phyloP scores from a whole-genome alignment of 2,329 filamentous ascomycete genomes.

The Epichloe amarillans region DNA sequence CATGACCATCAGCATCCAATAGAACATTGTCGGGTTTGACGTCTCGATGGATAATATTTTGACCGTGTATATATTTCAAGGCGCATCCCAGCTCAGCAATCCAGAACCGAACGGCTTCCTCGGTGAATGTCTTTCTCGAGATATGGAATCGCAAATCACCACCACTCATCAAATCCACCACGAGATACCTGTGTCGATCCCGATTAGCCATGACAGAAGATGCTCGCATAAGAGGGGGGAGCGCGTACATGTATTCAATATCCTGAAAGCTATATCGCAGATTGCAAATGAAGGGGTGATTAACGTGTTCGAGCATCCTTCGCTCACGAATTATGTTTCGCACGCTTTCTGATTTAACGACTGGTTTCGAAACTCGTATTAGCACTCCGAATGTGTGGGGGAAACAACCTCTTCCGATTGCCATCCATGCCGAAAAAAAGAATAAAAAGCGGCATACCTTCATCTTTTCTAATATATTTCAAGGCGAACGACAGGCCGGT shows the following conservation, averaged over 20 bases:
- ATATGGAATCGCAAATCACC: slow-evolving; percentile 96
- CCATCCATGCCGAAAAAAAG: no score
- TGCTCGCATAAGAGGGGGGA: neutral
- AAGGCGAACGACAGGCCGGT: slow-evolving; percentile 86
- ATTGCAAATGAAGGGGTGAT: slow-evolving; percentile 96
- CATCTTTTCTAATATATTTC: slow-evolving; percentile 98
- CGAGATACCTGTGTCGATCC: slow-evolving; percentile 61
- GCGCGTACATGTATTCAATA: slow-evolving; percentile 84
- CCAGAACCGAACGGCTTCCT: slow-evolving; percentile 95
- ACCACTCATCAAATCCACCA: slow-evolving; percentile 96
- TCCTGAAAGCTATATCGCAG: slow-evolving; percentile 98
- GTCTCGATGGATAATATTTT: slow-evolving; percentile 82
- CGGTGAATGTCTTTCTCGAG: slow-evolving; percentile 92
- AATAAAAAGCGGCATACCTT: slow-evolving; percentile 45
- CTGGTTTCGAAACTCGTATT: slow-evolving; percentile 30
- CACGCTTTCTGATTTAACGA: slow-evolving; percentile 93
- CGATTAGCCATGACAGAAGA: neutral
- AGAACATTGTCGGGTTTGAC: slow-evolving; percentile 88
- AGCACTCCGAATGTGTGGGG: neutral
- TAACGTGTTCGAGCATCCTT: slow-evolving; percentile 94
- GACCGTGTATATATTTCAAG: slow-evolving; percentile 69
- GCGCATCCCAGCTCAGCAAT: slow-evolving; percentile 90
- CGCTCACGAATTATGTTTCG: slow-evolving; percentile 96
- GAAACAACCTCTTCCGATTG: neutral
- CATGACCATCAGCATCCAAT: slow-evolving; percentile 78